Conservation (phyloP, 441 rosid species). For the Pelargonium myrrhifolium region DNA sequence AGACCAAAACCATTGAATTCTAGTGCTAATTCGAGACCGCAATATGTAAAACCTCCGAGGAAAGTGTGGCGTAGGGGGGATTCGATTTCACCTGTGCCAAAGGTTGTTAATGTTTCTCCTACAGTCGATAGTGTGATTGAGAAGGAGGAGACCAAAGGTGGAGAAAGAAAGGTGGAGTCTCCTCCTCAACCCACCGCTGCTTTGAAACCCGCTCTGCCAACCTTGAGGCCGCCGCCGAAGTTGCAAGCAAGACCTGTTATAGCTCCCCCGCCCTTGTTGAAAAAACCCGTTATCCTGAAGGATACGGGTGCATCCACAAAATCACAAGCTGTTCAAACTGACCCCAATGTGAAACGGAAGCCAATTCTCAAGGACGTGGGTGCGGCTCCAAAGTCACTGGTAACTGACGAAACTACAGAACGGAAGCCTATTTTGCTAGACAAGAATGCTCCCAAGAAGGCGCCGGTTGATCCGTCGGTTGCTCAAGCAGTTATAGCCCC, state of each 20-base stretch:
- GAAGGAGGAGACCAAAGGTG: slow-evolving; percentile 26
- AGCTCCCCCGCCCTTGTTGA: slow-evolving; percentile 47
- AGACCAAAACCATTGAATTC: slow-evolving; percentile 24
- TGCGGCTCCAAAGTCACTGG: neutral
- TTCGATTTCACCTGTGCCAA: slow-evolving; percentile 48
- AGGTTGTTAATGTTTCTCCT: slow-evolving; percentile 51
- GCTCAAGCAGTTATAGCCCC: slow-evolving; percentile 73
- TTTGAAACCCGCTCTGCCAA: slow-evolving; percentile 44
- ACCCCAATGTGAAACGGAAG: slow-evolving; percentile 38
- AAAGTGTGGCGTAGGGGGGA: slow-evolving; percentile 98
- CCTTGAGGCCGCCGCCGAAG: slow-evolving; percentile 59
- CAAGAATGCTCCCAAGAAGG: slow-evolving; percentile 76
- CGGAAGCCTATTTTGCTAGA: slow-evolving; percentile 37
- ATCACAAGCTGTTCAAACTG: slow-evolving; percentile 29
- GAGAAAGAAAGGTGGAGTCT: slow-evolving; percentile 25
- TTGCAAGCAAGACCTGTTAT: slow-evolving; percentile 65
- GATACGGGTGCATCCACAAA: slow-evolving; percentile 69
- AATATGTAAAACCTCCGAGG: slow-evolving; percentile 55
- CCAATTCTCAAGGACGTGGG: slow-evolving; percentile 38
- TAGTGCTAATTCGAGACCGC: slow-evolving; percentile 24
- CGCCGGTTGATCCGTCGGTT: slow-evolving; percentile 55
- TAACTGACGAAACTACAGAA: neutral
- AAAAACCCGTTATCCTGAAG: slow-evolving; percentile 62
- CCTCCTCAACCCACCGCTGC: slow-evolving; percentile 19
- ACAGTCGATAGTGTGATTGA: slow-evolving; percentile 28